phyloP scores from a whole-genome alignment of 768 basidiomycete genomes.

The Lyophyllum decastes region DNA sequence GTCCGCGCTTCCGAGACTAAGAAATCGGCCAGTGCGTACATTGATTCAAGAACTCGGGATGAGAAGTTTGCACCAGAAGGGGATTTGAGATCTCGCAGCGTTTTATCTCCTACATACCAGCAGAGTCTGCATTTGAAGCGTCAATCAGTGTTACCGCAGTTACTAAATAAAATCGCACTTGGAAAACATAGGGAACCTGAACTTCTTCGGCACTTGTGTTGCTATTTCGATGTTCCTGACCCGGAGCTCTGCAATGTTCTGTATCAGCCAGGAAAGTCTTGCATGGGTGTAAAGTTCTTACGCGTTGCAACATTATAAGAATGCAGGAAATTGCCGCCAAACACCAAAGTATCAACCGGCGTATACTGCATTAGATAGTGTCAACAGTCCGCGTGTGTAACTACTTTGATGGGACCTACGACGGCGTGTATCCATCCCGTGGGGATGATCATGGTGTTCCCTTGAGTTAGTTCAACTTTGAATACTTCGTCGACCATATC shows the following conservation, averaged over 20 bases:
- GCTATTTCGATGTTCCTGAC: constrained; percentile 90
- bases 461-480: constrained; percentile 73
- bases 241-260: constrained; percentile 65
- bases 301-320: constrained; percentile 87
- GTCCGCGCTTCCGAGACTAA: constrained; percentile 74
- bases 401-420: constrained; percentile 46
- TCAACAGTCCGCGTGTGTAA: background rate
- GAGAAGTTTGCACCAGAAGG: constrained; percentile 34
- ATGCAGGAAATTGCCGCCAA: constrained; percentile 97
- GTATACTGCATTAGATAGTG: constrained; percentile 66
- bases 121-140: constrained; percentile 56
- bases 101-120: constrained; percentile 89
- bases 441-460: constrained; percentile 93
- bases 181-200: constrained; percentile 82
- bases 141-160: background rate
- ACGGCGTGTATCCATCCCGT: constrained; percentile 99
- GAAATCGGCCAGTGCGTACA: constrained; percentile 73
- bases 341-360: constrained; percentile 89
- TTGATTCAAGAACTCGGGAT: constrained; percentile 66
- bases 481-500: constrained; percentile 90
- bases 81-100: constrained; percentile 69
- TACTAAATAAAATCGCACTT: constrained; percentile 43
- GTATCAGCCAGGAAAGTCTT: background rate
- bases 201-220: constrained; percentile 92
- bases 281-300: constrained; percentile 37